Evolutionary conservation across 805 yeast species (phyloP), one percentile per base, ranked within the genome.

Genomic region (Yarrowia keelungensis): DNA sequence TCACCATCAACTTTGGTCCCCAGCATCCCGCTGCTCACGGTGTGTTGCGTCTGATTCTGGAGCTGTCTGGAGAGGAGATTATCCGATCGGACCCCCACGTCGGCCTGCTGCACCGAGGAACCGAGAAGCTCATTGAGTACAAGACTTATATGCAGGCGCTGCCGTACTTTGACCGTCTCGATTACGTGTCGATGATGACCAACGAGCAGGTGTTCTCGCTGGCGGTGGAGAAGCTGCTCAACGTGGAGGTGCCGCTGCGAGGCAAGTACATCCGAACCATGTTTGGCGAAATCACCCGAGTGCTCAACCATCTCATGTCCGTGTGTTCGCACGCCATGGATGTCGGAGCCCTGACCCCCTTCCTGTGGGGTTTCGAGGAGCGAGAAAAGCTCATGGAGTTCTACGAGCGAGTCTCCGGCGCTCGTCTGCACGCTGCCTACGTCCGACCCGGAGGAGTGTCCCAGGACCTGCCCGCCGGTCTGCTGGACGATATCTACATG

Each of bases 11-110:
- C 80, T 91, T 91, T 77, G 97, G 97, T 45, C 97, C 97, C 61
- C 97, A 91, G 81, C 97, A 91, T 82, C 97, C 97, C 32, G 97
- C 97, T 71, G 97, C 97, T 38, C 97, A 91, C 81, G 97, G 97
- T 73, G 97, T 91, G 79, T 82, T 91, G 82, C 86, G 97, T 77
- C 83, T 91, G 79, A 91, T 91, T 79, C 82, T 91, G 76, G 97
- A 91, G 81, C 84, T 91, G 71, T 90, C 89, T 76, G 97, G 97
- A 73, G 97, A 91, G 80, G 97, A 91, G 79, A 89, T 91, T 74
- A 86, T 91, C 61, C 85, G 97, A 74, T 83, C 93, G 5, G 97
- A 91, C 77, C 97, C 97, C 47, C 97, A 91, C 78, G 91, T 91
- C 72, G 97, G 97, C 45, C 81, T 91, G 76, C 84, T 91, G 73